These are phyloP conservation scores for Candida boleticola DNA, from an alignment of 805 yeast species.

Conservation along the genomic window DNA sequence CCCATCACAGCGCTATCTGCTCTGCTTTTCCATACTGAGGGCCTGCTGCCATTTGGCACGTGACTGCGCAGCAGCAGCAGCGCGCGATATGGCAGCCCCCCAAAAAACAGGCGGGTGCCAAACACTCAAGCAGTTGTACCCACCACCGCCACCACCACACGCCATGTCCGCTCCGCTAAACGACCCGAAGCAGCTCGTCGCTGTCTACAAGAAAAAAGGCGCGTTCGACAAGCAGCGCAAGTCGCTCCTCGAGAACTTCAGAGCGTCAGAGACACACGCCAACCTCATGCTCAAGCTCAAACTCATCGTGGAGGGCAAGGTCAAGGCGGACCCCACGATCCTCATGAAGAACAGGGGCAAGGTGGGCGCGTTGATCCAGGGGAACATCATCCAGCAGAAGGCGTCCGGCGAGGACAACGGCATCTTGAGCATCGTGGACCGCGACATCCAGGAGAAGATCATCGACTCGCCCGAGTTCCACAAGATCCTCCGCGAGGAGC, in stretches of 20 bases:
- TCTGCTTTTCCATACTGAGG: too few species aligned
- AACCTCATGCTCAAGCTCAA: conserved; percentile 38
- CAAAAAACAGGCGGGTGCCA: too few species aligned
- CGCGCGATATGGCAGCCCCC: too few species aligned
- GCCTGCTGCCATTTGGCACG: too few species aligned
- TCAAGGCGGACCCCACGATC: conserved; percentile 47
- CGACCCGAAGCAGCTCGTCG: conserved; percentile 34
- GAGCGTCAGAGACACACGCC: conserved; percentile 37
- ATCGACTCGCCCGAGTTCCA: conserved; percentile 43
- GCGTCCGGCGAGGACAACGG: conserved; percentile 7
- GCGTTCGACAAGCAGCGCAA: conserved; percentile 46
- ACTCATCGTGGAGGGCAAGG: conserved; percentile 44
- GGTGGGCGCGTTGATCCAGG: conserved; percentile 51
- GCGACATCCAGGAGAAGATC: conserved; percentile 43
- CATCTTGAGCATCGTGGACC: conserved; percentile 40
- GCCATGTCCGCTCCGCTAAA: background rate
- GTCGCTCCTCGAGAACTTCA: conserved; percentile 42
- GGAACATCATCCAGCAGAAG: conserved; percentile 36
- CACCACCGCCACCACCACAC: too few species aligned
- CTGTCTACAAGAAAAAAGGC: conserved; percentile 48
- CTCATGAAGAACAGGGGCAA: conserved; percentile 49
- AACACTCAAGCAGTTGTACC: too few species aligned
- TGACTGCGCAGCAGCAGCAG: too few species aligned
- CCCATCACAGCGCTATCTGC: too few species aligned
- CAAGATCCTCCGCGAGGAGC: conserved; percentile 25